Conservation (phyloP, 2,329 filamentous ascomycete species). For the Ophiocordyceps sinensis region DNA sequence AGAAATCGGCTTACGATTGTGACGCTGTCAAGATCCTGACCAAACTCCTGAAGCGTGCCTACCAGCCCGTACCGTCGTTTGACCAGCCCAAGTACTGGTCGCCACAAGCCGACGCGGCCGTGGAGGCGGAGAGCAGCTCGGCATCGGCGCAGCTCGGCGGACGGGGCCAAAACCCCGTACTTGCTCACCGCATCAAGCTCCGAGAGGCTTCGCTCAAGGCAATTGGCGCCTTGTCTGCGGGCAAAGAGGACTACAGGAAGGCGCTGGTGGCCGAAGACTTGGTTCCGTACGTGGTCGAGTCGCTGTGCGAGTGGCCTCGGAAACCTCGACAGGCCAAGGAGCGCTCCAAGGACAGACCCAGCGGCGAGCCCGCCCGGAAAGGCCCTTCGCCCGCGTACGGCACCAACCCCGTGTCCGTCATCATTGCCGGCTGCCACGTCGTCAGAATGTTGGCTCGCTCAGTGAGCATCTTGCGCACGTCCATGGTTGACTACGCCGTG, state of each 20-base stretch:
- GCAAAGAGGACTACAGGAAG: conserved; percentile 75
- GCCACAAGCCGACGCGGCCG: conserved; percentile 18
- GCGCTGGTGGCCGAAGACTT: conserved; percentile 69
- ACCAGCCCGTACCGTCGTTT: conserved; percentile 25
- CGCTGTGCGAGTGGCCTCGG: conserved; percentile 44
- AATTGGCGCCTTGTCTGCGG: conserved; percentile 65
- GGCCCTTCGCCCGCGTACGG: conserved; percentile 40
- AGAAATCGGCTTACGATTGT: conserved; percentile 66
- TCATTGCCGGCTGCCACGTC: conserved; percentile 74
- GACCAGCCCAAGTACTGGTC: conserved; percentile 23
- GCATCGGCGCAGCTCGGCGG: conserved; percentile 37
- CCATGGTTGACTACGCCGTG: conserved; percentile 73
- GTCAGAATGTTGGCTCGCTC: conserved; percentile 73
- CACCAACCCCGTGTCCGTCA: conserved; percentile 57
- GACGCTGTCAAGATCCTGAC: conserved; percentile 30
- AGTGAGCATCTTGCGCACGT: conserved; percentile 70
- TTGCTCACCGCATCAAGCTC: conserved; percentile 57
- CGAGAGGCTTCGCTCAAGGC: conserved; percentile 66
- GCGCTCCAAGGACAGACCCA: conserved; percentile 21
- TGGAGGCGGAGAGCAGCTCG: conserved; percentile 18
- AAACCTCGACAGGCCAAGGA: conserved; percentile 32
- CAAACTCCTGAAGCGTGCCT: conserved; percentile 35
- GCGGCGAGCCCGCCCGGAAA: conserved; percentile 15
- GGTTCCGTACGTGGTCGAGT: conserved; percentile 70
- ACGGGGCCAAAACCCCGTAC: conserved; percentile 43